These are phyloP conservation scores for Cupressus sempervirens DNA, from an alignment of 75 land plant genomes.

Conservation along the genomic window DNA sequence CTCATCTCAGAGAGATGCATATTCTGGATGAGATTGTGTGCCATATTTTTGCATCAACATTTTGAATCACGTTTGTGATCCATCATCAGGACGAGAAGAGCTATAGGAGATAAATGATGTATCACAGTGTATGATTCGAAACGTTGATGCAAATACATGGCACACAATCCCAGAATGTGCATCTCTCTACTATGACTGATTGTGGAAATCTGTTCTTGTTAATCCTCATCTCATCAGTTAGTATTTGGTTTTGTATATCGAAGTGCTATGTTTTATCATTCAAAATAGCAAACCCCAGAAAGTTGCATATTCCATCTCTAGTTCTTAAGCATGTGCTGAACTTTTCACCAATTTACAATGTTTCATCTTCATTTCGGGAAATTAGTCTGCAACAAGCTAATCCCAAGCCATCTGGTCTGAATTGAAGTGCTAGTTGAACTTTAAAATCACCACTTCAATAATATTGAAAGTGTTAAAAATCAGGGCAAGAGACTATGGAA, in stretches of 20 bases:
- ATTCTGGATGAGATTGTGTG: too few species aligned
- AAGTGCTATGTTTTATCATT: neutral
- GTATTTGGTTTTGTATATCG: neutral
- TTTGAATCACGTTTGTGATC: too few species aligned
- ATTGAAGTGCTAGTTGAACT: neutral
- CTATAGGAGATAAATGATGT: too few species aligned
- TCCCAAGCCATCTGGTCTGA: neutral
- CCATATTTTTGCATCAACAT: too few species aligned
- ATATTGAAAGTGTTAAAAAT: neutral
- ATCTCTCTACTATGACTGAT: too few species aligned
- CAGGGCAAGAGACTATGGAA: neutral
- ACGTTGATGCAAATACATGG: too few species aligned
- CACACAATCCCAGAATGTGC: too few species aligned
- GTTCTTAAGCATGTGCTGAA: neutral
- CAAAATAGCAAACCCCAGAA: neutral
- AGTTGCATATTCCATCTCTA: neutral
- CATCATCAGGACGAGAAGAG: too few species aligned
- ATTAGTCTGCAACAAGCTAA: neutral
- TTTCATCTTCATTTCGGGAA: neutral
- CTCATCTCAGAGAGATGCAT: too few species aligned
- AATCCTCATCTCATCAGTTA: neutral
- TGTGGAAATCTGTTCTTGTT: too few species aligned
- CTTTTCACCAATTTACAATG: neutral
- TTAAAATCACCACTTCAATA: neutral
- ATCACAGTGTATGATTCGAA: too few species aligned